Conservation (phyloP, 176 grass and related monocot species). For the Tuctoria greenei region DNA sequence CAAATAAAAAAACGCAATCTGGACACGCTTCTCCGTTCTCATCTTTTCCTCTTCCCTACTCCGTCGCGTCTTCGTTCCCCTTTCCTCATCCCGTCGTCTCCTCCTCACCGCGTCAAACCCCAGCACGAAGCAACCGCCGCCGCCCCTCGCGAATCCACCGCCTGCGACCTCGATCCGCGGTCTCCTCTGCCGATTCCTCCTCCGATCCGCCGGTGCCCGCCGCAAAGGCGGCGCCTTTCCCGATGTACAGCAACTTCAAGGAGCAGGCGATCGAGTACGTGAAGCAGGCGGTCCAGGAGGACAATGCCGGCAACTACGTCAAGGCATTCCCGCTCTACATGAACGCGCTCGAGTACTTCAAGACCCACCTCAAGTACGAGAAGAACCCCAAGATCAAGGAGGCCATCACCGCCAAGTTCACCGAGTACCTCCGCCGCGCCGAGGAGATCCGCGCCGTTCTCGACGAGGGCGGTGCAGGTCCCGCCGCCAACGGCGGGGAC, state of each 20-base stretch:
- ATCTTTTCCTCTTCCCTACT: too few species aligned
- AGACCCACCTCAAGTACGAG: constrained; percentile 99
- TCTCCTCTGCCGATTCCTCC: not conserved
- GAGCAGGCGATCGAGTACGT: constrained; percentile 99
- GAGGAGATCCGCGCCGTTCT: constrained; percentile 98
- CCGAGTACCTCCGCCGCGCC: constrained; percentile 87
- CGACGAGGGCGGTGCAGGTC: constrained; percentile 64
- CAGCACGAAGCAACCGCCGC: constrained; percentile 44
- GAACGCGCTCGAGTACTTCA: constrained; percentile 99
- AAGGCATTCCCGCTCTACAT: constrained; percentile 98
- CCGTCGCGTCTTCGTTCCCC: too few species aligned
- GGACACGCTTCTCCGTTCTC: too few species aligned
- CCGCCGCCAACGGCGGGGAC: constrained; percentile 57
- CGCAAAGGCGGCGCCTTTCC: constrained; percentile 35
- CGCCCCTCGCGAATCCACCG: constrained; percentile 3
- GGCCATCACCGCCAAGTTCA: constrained; percentile 93
- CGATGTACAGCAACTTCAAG: constrained; percentile 99
- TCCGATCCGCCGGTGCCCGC: constrained; percentile 42
- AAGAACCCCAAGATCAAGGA: constrained; percentile 99
- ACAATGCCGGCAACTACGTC: constrained; percentile 95
- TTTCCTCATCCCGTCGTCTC: not conserved
- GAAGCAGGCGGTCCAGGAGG: constrained; percentile 91
- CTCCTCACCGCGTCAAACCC: constrained; percentile 54
- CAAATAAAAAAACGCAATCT: too few species aligned
- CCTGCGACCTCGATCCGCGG: not conserved